phyloP scores from a whole-genome alignment of 192 early-diverging fungal species.

The Linderina pennispora region DNA sequence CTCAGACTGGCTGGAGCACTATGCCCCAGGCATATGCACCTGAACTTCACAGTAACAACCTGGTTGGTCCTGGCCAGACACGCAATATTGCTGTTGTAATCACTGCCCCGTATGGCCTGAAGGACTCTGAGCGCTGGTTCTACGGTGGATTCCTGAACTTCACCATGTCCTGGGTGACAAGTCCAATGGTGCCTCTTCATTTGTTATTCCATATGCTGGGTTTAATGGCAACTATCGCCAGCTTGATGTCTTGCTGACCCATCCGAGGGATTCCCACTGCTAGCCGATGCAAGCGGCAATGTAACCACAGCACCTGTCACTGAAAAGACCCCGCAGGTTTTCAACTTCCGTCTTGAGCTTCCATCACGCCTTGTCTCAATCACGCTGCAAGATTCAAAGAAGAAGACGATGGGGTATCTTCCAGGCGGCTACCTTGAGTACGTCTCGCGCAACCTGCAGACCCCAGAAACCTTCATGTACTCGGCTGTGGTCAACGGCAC shows the following conservation, averaged over 20 bases:
- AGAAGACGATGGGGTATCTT: conserved; percentile 18
- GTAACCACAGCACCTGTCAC: neutral
- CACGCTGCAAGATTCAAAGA: conserved; percentile 10
- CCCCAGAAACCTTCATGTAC: neutral
- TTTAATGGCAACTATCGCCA: conserved; percentile 37
- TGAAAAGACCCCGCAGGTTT: neutral
- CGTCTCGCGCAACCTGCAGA: conserved; percentile 2
- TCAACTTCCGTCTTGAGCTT: conserved; percentile 12
- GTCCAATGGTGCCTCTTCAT: neutral
- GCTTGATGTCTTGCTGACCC: conserved; percentile 14
- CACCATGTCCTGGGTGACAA: conserved; percentile 18
- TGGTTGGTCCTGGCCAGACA: conserved; percentile 24
- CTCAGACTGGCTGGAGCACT: neutral
- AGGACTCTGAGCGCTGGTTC: conserved; percentile 34
- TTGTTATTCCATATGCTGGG: conserved; percentile 39
- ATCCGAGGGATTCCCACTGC: neutral
- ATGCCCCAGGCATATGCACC: conserved; percentile 4
- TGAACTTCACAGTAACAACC: neutral
- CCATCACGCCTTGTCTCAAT: conserved; percentile 17
- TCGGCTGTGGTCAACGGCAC: neutral
- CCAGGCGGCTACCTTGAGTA: conserved; percentile 17
- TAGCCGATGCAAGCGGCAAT: too few species aligned
- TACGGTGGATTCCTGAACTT: conserved; percentile 42
- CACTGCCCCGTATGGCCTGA: conserved; percentile 22
- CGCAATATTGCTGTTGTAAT: conserved; percentile 12